Conservation (phyloP, 2,329 filamentous ascomycete species). For the Fusarium sp. region DNA sequence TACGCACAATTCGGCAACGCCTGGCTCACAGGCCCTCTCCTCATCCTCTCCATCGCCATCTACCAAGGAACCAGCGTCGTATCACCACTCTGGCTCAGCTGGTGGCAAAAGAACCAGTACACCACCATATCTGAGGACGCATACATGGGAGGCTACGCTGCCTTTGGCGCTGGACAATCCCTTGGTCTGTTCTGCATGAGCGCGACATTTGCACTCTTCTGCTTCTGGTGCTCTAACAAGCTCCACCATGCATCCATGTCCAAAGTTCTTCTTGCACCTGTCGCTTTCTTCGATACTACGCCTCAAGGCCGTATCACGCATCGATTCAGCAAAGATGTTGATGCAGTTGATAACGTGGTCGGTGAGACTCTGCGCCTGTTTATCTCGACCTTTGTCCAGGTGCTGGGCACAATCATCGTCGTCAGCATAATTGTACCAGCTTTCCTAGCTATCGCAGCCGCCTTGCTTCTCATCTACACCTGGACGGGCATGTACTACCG, state of each 20-base stretch:
- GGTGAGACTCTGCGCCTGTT: conserved; percentile 16
- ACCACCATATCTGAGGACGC: neutral
- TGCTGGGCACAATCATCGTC: conserved; percentile 10
- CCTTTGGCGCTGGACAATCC: conserved; percentile 8
- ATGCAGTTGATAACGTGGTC: conserved; percentile 22
- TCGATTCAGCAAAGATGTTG: conserved; percentile 20
- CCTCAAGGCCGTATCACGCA: conserved; percentile 22
- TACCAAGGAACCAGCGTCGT: conserved; percentile 22
- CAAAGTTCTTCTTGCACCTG: neutral
- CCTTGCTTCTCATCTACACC: neutral
- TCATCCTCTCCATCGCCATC: neutral
- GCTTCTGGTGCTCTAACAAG: conserved; percentile 28
- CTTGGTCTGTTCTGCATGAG: conserved; percentile 19
- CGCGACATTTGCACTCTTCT: conserved; percentile 11
- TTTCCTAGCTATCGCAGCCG: conserved; percentile 8
- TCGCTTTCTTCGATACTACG: conserved; percentile 22
- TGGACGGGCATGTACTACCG: conserved; percentile 29
- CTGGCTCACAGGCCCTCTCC: conserved; percentile 5
- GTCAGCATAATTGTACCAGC: conserved; percentile 19
- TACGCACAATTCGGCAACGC: conserved; percentile 25
- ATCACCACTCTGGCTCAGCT: conserved; percentile 20
- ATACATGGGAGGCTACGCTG: conserved; percentile 25
- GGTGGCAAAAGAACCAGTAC: conserved; percentile 23
- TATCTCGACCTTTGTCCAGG: conserved; percentile 17
- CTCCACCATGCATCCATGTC: conserved; percentile 11